Conservation (phyloP, 768 basidiomycete genomes). For the Boletus fagicola region DNA sequence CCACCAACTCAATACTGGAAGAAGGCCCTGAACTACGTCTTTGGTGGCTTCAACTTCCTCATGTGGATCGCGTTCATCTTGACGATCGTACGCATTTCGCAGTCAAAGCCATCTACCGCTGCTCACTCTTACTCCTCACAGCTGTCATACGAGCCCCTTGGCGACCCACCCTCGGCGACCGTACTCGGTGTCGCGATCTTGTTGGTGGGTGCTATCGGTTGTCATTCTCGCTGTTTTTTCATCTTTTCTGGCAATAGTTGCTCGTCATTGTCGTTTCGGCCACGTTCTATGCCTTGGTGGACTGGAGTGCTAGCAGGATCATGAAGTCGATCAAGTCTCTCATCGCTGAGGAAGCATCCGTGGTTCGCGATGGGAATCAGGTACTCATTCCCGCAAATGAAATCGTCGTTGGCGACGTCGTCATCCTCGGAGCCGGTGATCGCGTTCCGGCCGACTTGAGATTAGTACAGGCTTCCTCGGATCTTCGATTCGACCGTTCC, state of each 20-base stretch:
- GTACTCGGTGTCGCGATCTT: constrained; percentile 51
- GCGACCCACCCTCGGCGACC: constrained; percentile 38
- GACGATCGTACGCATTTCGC: constrained; percentile 33
- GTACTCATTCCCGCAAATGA: constrained; percentile 49
- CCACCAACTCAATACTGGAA: constrained; percentile 47
- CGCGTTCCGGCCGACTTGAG: constrained; percentile 60
- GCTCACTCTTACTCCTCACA: constrained; percentile 25
- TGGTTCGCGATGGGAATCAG: constrained; percentile 48
- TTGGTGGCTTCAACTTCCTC: constrained; percentile 57
- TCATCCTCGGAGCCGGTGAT: constrained; percentile 50
- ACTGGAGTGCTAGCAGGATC: constrained; percentile 46
- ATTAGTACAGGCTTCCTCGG: constrained; percentile 47
- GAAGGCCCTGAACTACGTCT: constrained; percentile 52
- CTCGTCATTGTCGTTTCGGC: constrained; percentile 40
- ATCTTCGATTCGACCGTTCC: constrained; percentile 50
- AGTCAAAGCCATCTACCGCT: background rate
- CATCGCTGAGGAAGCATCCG: constrained; percentile 55
- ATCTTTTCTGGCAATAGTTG: constrained; percentile 25
- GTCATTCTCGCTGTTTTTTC: constrained; percentile 8
- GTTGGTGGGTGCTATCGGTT: constrained; percentile 34
- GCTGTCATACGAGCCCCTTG: constrained; percentile 52
- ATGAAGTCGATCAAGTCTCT: constrained; percentile 57
- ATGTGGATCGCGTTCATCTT: constrained; percentile 55
- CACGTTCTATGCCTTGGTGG: constrained; percentile 48
- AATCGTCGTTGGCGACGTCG: constrained; percentile 54